A percentile compares a stretch with the other conserved stretches of the same genome.
phyloP scores from a whole-genome alignment of 768 basidiomycete genomes.

The Trametes villosa region DNA sequence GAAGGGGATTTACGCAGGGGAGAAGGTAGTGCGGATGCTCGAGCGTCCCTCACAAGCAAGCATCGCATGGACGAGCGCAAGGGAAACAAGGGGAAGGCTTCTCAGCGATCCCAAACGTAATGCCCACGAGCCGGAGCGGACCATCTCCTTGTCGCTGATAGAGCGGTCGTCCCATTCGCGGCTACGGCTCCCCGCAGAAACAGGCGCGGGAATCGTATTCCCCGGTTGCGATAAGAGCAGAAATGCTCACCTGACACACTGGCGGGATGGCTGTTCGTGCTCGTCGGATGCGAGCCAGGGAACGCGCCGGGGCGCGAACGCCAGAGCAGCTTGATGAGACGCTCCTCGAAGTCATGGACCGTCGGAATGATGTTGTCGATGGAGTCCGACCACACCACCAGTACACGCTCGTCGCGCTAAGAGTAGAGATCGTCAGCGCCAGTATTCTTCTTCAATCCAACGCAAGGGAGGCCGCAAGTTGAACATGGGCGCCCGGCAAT shows the following conservation, averaged over 20 bases:
- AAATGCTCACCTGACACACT: constrained; percentile 25
- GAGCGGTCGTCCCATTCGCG: background rate
- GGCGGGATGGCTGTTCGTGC: constrained; percentile 27
- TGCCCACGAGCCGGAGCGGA: background rate
- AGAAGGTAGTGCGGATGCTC: constrained; percentile 1
- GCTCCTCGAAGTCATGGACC: constrained; percentile 56
- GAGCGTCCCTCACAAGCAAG: background rate
- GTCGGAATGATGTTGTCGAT: constrained; percentile 73
- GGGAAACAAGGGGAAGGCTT: background rate
- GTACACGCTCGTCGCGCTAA: constrained; percentile 80
- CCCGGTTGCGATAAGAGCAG: background rate
- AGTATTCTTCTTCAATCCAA: too few species aligned
- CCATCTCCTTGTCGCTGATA: background rate
- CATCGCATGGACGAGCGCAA: background rate
- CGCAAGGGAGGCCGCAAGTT: too few species aligned
- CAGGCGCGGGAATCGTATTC: background rate
- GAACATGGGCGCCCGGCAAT: too few species aligned
- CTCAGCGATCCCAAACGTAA: constrained; percentile 6
- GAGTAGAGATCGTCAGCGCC: background rate
- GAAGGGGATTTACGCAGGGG: constrained; percentile 17
- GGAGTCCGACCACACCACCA: constrained; percentile 84
- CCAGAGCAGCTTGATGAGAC: constrained; percentile 63
- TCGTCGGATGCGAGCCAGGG: constrained; percentile 35
- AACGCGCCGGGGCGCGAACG: constrained; percentile 39
- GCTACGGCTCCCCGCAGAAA: background rate